Conservation (phyloP, 805 yeast genomes). For the Hemisphaericaspora nanyangensis region DNA sequence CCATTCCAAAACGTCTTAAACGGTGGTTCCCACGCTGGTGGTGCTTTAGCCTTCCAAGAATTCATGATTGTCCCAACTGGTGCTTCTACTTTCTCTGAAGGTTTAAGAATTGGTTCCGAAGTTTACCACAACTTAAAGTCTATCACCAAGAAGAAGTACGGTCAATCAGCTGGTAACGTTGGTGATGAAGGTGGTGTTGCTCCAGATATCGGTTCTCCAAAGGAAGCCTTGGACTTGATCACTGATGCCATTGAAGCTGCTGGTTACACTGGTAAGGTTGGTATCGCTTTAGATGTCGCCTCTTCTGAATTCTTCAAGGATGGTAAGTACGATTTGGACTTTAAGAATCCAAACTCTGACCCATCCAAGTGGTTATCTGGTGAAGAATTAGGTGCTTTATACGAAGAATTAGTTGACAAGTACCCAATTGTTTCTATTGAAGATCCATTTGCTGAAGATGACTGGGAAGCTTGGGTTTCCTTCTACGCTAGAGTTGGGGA, state of each 20-base stretch:
- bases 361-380: constrained; percentile 87
- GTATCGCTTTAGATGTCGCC: constrained; percentile 94
- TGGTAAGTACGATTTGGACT: constrained; percentile 96
- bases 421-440: constrained; percentile 98
- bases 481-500: constrained; percentile 68
- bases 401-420: constrained; percentile 72
- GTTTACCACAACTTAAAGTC: constrained; percentile 96
- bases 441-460: constrained; percentile 99
- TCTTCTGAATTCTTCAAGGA: constrained; percentile 97
- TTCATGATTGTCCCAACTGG: constrained; percentile 98
- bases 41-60: constrained; percentile 98
- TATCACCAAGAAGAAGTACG: constrained; percentile 91
- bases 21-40: constrained; percentile 99
- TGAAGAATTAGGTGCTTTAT: constrained; percentile 79
- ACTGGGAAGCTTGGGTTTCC: constrained; percentile 97
- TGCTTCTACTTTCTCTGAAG: constrained; percentile 89
- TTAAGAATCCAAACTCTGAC: constrained; percentile 95
- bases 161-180: constrained; percentile 98
- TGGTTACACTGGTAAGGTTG: constrained; percentile 91
- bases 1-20: constrained; percentile 98
- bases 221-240: constrained; percentile 95
- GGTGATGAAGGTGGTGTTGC: constrained; percentile 99
- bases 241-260: constrained; percentile 85
- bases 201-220: constrained; percentile 92
- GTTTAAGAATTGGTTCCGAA: constrained; percentile 94